Evolutionary conservation across 768 basidiomycete genomes (phyloP).

Genomic region (Fomitopsis pulvina): DNA sequence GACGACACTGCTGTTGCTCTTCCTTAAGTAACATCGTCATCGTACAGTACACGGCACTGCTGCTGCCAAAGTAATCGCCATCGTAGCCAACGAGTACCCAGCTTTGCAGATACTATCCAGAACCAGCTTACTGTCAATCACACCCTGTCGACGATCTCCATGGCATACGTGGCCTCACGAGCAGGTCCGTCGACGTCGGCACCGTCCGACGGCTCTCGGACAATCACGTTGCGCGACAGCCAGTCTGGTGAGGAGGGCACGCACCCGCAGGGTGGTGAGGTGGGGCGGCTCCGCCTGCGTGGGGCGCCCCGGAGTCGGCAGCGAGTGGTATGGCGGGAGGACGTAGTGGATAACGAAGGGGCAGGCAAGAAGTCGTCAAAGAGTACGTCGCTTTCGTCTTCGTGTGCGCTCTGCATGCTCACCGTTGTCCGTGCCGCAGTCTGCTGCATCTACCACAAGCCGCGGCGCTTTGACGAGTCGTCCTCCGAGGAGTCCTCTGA

Average conservation of each 20-base stretch:
- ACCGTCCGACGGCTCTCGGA: constrained; percentile 28
- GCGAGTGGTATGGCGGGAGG: constrained; percentile 77
- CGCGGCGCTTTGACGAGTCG: constrained; percentile 75
- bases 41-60: too few species aligned
- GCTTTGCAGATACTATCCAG: too few species aligned
- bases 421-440: constrained; percentile 39
- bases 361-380: constrained; percentile 89
- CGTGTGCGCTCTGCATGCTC: background rate
- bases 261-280: constrained; percentile 10
- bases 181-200: constrained; percentile 8
- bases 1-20: too few species aligned
- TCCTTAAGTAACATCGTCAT: too few species aligned
- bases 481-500: constrained; percentile 53
- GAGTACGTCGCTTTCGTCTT: constrained; percentile 45
- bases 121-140: too few species aligned
- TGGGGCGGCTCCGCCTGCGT: constrained; percentile 53
- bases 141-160: too few species aligned
- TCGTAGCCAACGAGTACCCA: too few species aligned
- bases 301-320: constrained; percentile 37
- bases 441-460: constrained; percentile 92
- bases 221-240: constrained; percentile 26
- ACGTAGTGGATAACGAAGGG: constrained; percentile 87
- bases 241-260: constrained; percentile 27
- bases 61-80: too few species aligned
- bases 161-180: constrained; percentile 4